phyloP scores from a whole-genome alignment of 345 rosid species.

The Erodium maritimum region DNA sequence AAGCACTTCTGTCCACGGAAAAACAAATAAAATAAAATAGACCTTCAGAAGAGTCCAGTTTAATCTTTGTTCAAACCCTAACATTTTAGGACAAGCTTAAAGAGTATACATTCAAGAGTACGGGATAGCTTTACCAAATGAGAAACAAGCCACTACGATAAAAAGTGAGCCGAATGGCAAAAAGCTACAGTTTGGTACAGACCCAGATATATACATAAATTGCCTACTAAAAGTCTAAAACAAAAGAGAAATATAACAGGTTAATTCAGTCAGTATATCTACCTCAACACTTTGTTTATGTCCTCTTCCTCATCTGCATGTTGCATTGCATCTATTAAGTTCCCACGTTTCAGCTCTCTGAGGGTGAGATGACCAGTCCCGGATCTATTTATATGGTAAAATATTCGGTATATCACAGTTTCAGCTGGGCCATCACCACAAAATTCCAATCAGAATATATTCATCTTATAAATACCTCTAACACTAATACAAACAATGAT shows the following conservation, averaged over 20 bases:
- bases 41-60: no score
- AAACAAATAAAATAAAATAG: no score
- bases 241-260: no score
- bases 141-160: no score
- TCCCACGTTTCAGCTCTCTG: slow-evolving; percentile 85
- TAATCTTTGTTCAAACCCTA: no score
- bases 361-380: slow-evolving; percentile 77
- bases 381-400: slow-evolving; percentile 73
- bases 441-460: background rate
- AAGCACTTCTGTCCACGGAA: no score
- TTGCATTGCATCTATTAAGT: slow-evolving; percentile 71
- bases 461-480: background rate
- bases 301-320: slow-evolving; percentile 90
- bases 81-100: no score
- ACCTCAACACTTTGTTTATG: slow-evolving; percentile 87
- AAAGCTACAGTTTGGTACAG: no score
- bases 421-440: slow-evolving; percentile 41
- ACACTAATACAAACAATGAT: background rate
- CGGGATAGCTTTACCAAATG: no score
- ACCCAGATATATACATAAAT: no score
- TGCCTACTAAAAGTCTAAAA: background rate
- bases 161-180: no score
- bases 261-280: slow-evolving; percentile 1
- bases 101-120: no score
- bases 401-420: slow-evolving; percentile 93